Evolutionary conservation across 345 rosid genomes (phyloP).

Genomic region (Salix suchowensis): DNA sequence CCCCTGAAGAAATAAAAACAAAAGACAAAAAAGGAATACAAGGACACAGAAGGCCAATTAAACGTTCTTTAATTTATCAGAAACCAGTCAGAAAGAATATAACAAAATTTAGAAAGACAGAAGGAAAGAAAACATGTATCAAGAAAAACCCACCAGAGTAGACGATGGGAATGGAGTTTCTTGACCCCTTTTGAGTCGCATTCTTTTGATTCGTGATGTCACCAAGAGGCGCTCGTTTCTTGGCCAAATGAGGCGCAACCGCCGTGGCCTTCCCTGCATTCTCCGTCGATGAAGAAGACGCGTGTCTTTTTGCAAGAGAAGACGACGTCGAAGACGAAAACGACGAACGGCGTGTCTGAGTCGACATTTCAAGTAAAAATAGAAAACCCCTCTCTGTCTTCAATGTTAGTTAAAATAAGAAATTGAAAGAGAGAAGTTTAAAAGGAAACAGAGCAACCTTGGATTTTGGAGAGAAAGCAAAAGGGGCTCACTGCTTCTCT

Average conservation of each 20-base stretch:
- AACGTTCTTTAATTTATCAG: background rate
- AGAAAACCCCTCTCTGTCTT: background rate
- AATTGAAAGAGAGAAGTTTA: background rate
- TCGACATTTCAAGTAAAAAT: constrained; percentile 17
- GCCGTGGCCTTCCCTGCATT: constrained; percentile 35
- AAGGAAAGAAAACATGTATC: background rate
- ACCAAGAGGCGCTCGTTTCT: constrained; percentile 73
- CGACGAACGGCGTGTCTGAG: constrained; percentile 37
- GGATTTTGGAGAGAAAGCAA: constrained; percentile 1
- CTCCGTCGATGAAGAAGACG: constrained; percentile 40
- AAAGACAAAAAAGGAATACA: background rate
- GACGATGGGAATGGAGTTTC: constrained; percentile 45
- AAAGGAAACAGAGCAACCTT: background rate
- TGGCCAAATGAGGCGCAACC: constrained; percentile 38
- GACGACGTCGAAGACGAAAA: constrained; percentile 48
- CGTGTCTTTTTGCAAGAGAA: constrained; percentile 44
- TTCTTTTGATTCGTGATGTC: constrained; percentile 66
- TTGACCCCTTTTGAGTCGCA: constrained; percentile 24
- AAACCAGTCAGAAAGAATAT: background rate
- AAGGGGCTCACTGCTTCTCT: background rate
- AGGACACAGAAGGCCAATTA: background rate
- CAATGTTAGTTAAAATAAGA: background rate
- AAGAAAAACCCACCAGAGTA: constrained; percentile 42
- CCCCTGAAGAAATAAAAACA: background rate
- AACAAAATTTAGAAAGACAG: background rate